These are phyloP conservation scores for Penicillium brasilianum DNA, from an alignment of 2,329 filamentous ascomycete genomes.

Conservation along the genomic window DNA sequence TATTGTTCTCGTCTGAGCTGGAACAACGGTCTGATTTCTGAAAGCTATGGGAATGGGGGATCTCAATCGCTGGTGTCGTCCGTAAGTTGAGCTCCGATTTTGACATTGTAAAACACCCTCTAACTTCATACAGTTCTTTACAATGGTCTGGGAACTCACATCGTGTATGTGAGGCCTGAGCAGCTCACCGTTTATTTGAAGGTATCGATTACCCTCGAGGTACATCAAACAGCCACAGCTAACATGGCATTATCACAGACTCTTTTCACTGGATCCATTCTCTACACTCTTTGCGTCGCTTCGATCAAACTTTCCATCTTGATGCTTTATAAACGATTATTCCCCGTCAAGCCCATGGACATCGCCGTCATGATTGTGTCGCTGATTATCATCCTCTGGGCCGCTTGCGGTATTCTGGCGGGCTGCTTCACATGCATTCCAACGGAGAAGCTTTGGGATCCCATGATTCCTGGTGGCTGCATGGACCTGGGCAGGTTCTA, in stretches of 20 bases:
- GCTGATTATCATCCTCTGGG: slow-evolving; percentile 32
- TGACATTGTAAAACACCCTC: background rate
- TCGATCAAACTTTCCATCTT: slow-evolving; percentile 38
- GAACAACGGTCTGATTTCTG: background rate
- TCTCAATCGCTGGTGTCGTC: slow-evolving; percentile 32
- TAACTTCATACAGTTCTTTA: slow-evolving; percentile 27
- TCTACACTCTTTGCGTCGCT: slow-evolving; percentile 33
- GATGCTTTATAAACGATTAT: slow-evolving; percentile 35
- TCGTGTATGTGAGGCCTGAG: slow-evolving; percentile 22
- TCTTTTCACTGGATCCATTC: slow-evolving; percentile 31
- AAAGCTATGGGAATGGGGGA: slow-evolving; percentile 31
- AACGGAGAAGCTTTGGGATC: slow-evolving; percentile 32
- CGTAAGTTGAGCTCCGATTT: slow-evolving; percentile 17
- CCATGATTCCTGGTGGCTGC: slow-evolving; percentile 29
- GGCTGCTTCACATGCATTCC: slow-evolving; percentile 36
- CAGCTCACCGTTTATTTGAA: slow-evolving; percentile 31
- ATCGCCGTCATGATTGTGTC: slow-evolving; percentile 28
- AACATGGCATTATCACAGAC: slow-evolving; percentile 17
- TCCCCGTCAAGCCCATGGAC: slow-evolving; percentile 31
- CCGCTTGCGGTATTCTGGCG: slow-evolving; percentile 31
- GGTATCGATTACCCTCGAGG: slow-evolving; percentile 12
- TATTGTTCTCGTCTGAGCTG: background rate
- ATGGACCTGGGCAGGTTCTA: slow-evolving; percentile 36
- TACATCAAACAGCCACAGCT: background rate
- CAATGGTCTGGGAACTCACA: slow-evolving; percentile 32